These are phyloP conservation scores for Mycena sp. DNA, from an alignment of 1,284 basidiomycete species.

Conservation along the genomic window DNA sequence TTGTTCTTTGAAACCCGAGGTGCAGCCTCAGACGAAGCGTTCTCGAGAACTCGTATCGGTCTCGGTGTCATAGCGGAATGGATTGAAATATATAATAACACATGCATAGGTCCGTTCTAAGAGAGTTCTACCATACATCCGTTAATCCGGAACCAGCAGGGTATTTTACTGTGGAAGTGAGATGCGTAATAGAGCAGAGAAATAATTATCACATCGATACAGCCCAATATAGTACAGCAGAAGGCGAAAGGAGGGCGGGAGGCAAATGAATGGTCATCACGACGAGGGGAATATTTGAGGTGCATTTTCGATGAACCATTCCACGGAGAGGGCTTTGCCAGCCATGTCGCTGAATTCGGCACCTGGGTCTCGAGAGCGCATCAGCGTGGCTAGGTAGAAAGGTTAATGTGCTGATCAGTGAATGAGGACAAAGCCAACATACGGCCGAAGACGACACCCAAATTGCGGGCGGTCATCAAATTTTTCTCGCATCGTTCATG, in stretches of 20 bases:
- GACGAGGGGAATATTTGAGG: conserved; percentile 45
- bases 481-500: conserved; percentile 80
- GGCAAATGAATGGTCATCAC: conserved; percentile 35
- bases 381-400: conserved; percentile 81
- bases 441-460: conserved; percentile 99
- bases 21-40: conserved; percentile 49
- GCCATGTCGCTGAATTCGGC: conserved; percentile 98
- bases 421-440: conserved; percentile 48
- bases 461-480: conserved; percentile 94
- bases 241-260: conserved; percentile 30
- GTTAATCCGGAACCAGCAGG: conserved; percentile 36
- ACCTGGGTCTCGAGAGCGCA: conserved; percentile 88
- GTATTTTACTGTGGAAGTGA: conserved; percentile 33
- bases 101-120: conserved; percentile 32
- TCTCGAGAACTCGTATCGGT: conserved; percentile 45
- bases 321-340: conserved; percentile 91
- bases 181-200: conserved; percentile 31
- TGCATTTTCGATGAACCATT: conserved; percentile 94
- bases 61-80: conserved; percentile 25
- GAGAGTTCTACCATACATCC: conserved; percentile 39
- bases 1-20: conserved; percentile 74
- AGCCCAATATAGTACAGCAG: conserved; percentile 35
- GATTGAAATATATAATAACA: conserved; percentile 32
- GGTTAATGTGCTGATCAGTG: background rate
- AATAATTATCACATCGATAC: conserved; percentile 38